Evolutionary conservation across 192 early-diverging fungal species (phyloP).

Genomic region (Coemansia sp.): DNA sequence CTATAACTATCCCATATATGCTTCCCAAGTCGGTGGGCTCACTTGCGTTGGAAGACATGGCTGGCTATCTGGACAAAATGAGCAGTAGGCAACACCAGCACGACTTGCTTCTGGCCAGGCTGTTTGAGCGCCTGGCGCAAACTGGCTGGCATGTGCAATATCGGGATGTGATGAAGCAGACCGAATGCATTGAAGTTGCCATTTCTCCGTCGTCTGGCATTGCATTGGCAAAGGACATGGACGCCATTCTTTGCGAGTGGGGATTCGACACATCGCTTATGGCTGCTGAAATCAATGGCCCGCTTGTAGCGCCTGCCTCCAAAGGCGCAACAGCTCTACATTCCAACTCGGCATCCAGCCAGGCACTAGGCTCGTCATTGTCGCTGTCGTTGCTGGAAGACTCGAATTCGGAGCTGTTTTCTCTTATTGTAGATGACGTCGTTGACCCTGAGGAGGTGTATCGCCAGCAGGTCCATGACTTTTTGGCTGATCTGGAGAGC

Average conservation of each 20-base stretch:
- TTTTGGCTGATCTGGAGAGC: constrained; percentile 32
- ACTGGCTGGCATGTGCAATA: constrained; percentile 39
- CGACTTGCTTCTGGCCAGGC: constrained; percentile 24
- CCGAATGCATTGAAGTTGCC: constrained; percentile 26
- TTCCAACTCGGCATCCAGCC: background rate
- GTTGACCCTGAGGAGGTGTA: constrained; percentile 52
- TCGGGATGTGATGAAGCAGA: constrained; percentile 10
- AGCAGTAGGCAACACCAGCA: constrained; percentile 25
- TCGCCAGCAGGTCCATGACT: constrained; percentile 44
- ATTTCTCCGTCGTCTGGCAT: constrained; percentile 37
- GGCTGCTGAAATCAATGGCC: constrained; percentile 25
- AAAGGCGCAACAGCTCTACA: background rate
- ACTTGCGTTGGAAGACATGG: constrained; percentile 13
- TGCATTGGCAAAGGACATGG: constrained; percentile 15
- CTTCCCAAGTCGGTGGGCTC: constrained; percentile 8
- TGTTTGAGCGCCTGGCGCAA: constrained; percentile 33
- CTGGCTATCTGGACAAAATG: constrained; percentile 18
- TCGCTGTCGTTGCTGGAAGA: constrained; percentile 14
- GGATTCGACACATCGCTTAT: constrained; percentile 34
- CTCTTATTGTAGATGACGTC: constrained; percentile 45
- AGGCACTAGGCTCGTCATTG: background rate
- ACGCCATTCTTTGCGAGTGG: constrained; percentile 35
- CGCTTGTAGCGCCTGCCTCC: constrained; percentile 3
- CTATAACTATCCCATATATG: constrained; percentile 28
- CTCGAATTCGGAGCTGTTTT: constrained; percentile 38